Evolutionary conservation across 2,329 filamentous ascomycete genomes (phyloP).

Genomic region (Hansfordia pulvinata): DNA sequence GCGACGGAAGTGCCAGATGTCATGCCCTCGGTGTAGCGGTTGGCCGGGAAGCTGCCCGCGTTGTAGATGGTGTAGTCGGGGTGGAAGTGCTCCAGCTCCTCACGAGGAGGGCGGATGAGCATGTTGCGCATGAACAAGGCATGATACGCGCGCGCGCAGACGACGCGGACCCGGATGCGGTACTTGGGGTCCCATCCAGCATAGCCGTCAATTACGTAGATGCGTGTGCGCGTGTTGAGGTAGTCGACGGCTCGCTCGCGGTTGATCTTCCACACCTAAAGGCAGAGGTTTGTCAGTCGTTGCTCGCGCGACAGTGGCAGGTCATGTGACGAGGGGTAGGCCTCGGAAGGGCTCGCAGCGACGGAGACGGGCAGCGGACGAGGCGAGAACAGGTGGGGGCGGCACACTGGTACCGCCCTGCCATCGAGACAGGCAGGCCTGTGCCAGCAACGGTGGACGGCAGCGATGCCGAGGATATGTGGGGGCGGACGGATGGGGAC

Average conservation of each 20-base stretch:
- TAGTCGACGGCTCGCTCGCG: slow-evolving; percentile 97
- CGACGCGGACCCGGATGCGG: slow-evolving; percentile 90
- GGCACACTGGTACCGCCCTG: too few relatives aligned
- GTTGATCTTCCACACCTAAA: slow-evolving; percentile 98
- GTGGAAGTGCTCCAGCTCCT: slow-evolving; percentile 95
- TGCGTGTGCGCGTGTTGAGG: slow-evolving; percentile 95
- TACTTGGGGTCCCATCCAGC: slow-evolving; percentile 99
- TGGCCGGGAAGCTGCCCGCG: slow-evolving; percentile 94
- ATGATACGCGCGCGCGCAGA: slow-evolving; percentile 98
- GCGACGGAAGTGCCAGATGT: slow-evolving; percentile 95
- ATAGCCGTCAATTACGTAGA: slow-evolving; percentile 96
- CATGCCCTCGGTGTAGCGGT: slow-evolving; percentile 97
- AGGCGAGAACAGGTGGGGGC: too few relatives aligned
- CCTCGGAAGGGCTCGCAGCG: background rate
- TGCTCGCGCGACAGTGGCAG: background rate
- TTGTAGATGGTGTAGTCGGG: slow-evolving; percentile 99
- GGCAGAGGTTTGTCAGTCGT: slow-evolving; percentile 4
- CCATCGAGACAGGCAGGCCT: too few relatives aligned
- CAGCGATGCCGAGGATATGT: too few relatives aligned
- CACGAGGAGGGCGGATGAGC: slow-evolving; percentile 84
- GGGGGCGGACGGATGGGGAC: too few relatives aligned
- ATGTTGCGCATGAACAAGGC: slow-evolving; percentile 99
- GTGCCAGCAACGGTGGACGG: too few relatives aligned
- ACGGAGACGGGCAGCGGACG: too few relatives aligned
- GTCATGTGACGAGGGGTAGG: background rate